Evolutionary conservation across 305 asterid species (phyloP).

Genomic region (Fraxinus paxiana): DNA sequence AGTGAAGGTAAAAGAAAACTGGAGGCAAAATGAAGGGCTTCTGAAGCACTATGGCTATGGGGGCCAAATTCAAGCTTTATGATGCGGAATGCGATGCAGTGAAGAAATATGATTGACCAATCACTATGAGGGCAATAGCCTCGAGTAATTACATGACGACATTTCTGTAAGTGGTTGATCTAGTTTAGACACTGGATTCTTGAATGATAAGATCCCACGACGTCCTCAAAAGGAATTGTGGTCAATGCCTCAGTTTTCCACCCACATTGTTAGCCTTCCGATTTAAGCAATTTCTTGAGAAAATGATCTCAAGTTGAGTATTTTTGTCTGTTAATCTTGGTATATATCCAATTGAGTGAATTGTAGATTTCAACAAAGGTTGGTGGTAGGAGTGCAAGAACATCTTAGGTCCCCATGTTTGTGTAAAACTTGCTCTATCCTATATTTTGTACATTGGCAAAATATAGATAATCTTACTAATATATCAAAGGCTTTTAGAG

Average conservation of each 20-base stretch:
- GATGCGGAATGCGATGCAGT: constrained; percentile 22
- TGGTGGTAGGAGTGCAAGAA: neutral
- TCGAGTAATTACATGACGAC: neutral
- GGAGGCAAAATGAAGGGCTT: constrained; percentile 96
- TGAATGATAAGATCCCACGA: neutral
- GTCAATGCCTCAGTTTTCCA: neutral
- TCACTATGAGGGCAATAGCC: neutral
- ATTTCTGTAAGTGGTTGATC: neutral
- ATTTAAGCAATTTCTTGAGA: neutral
- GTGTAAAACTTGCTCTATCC: neutral
- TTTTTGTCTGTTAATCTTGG: neutral
- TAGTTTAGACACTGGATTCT: neutral
- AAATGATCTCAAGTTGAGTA: neutral
- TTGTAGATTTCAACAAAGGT: neutral
- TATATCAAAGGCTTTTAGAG: neutral
- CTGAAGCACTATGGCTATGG: constrained; percentile 82
- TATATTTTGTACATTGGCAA: neutral
- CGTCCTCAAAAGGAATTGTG: neutral
- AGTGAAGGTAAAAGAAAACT: constrained; percentile 88
- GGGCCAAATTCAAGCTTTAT: constrained; percentile 70
- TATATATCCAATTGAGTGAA: neutral
- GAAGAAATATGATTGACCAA: neutral
- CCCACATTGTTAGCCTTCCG: neutral
- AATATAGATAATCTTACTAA: neutral
- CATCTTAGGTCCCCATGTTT: neutral